These are phyloP conservation scores for Paraphoma chrysanthemicola DNA, from an alignment of 2,329 filamentous ascomycete genomes.

Conservation along the genomic window DNA sequence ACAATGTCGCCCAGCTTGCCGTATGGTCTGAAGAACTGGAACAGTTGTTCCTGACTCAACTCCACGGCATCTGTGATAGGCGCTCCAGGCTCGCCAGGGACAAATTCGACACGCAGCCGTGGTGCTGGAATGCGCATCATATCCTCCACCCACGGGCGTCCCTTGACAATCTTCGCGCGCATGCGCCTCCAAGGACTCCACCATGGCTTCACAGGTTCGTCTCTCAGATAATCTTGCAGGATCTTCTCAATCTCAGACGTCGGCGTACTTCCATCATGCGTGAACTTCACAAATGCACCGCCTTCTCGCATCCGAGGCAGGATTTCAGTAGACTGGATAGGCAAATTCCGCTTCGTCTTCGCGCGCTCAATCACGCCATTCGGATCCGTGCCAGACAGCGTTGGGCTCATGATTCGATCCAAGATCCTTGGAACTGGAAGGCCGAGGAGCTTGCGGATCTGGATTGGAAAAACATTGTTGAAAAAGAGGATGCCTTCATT, in stretches of 20 bases:
- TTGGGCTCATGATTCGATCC: slow-evolving; percentile 59
- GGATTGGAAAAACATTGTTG: slow-evolving; percentile 88
- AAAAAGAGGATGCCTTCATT: slow-evolving; percentile 90
- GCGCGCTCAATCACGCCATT: slow-evolving; percentile 62
- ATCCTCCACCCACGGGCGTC: slow-evolving; percentile 93
- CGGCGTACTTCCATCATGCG: slow-evolving; percentile 57
- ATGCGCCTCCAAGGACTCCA: slow-evolving; percentile 85
- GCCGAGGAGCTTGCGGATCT: slow-evolving; percentile 68
- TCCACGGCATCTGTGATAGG: slow-evolving; percentile 75
- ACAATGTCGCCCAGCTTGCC: slow-evolving; percentile 89
- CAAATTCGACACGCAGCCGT: slow-evolving; percentile 82
- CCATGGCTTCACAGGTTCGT: slow-evolving; percentile 82
- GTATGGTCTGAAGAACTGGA: slow-evolving; percentile 85
- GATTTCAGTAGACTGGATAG: slow-evolving; percentile 79
- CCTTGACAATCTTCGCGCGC: slow-evolving; percentile 75
- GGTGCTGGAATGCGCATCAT: slow-evolving; percentile 80
- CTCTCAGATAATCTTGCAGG: slow-evolving; percentile 68
- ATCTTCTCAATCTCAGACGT: slow-evolving; percentile 65
- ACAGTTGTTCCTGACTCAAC: slow-evolving; percentile 84
- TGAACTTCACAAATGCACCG: slow-evolving; percentile 90
- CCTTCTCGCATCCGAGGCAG: slow-evolving; percentile 88
- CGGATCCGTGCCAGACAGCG: slow-evolving; percentile 63
- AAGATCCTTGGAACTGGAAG: slow-evolving; percentile 61
- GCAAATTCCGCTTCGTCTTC: slow-evolving; percentile 64
- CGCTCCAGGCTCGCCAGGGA: slow-evolving; percentile 73